Percentiles rank a stretch among this genome's conserved stretches.
These are phyloP conservation scores for Leccinum boreale DNA, from an alignment of 768 basidiomycete genomes.

Conservation along the genomic window DNA sequence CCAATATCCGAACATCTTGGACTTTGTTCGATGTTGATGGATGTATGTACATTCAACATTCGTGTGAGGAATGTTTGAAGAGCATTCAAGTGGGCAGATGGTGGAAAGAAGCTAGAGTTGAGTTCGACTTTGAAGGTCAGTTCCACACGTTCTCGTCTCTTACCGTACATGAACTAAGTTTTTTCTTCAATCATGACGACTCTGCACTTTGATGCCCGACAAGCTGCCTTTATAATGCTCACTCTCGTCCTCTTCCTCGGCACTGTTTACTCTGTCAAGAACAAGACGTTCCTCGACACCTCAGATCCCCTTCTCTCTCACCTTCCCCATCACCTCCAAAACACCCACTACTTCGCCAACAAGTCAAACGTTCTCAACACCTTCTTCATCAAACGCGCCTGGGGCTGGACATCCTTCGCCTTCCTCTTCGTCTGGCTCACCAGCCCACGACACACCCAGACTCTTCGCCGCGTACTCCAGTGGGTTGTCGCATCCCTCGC, in stretches of 20 bases:
- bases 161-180: no score
- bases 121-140: no score
- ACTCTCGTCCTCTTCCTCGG: slow-evolving; percentile 52
- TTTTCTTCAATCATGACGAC: slow-evolving; percentile 7
- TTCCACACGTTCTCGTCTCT: not conserved
- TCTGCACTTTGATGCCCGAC: slow-evolving; percentile 19
- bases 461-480: slow-evolving; percentile 42
- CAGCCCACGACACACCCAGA: slow-evolving; percentile 44
- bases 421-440: slow-evolving; percentile 62
- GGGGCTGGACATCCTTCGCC: slow-evolving; percentile 83
- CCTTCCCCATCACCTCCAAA: slow-evolving; percentile 64
- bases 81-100: no score
- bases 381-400: slow-evolving; percentile 84
- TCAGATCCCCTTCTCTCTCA: slow-evolving; percentile 70
- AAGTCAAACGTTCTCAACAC: slow-evolving; percentile 82
- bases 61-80: no score
- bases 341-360: slow-evolving; percentile 69
- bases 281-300: slow-evolving; percentile 78
- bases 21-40: no score
- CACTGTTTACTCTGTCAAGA: slow-evolving; percentile 61
- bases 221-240: slow-evolving; percentile 39
- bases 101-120: no score
- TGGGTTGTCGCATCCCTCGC: slow-evolving; percentile 57
- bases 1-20: no score
- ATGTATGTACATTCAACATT: no score